These are phyloP conservation scores for Funneliformis mosseae DNA, from an alignment of 192 early-diverging fungal genomes.

Conservation along the genomic window DNA sequence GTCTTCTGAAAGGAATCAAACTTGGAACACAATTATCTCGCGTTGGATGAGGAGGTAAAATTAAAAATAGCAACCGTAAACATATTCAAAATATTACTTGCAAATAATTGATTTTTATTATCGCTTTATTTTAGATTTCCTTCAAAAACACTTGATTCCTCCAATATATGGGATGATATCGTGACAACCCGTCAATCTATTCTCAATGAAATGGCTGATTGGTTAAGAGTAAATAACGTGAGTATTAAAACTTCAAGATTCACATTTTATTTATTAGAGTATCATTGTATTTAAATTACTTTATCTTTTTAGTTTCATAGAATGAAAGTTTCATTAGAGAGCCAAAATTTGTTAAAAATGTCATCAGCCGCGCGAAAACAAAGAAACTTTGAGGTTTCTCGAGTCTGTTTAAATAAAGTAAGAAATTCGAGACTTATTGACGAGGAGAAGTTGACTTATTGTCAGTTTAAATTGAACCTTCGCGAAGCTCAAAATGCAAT, in stretches of 20 bases:
- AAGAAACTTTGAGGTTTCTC: slow-evolving; percentile 59
- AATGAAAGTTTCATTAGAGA: slow-evolving; percentile 17
- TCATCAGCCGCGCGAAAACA: slow-evolving; percentile 63
- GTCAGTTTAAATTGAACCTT: slow-evolving; percentile 38
- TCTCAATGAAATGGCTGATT: background rate
- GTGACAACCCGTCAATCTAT: slow-evolving; percentile 7
- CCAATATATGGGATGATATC: slow-evolving; percentile 35
- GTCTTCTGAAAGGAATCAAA: slow-evolving; percentile 19
- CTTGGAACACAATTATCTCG: slow-evolving; percentile 1
- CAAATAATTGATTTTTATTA: background rate
- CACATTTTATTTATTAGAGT: background rate
- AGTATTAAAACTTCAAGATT: background rate
- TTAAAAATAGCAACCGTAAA: background rate
- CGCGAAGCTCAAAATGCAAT: slow-evolving; percentile 22
- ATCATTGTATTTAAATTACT: background rate
- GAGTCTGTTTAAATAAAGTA: slow-evolving; percentile 45
- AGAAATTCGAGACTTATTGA: slow-evolving; percentile 35
- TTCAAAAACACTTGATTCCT: slow-evolving; percentile 51
- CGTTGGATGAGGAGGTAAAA: slow-evolving; percentile 3
- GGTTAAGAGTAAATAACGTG: background rate
- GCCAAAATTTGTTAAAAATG: slow-evolving; percentile 46
- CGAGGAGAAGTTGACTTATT: slow-evolving; percentile 33
- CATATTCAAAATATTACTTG: background rate
- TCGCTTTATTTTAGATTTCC: background rate
- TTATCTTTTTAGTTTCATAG: slow-evolving; percentile 32